These are phyloP conservation scores for Recurvomyces mirabilis DNA, from an alignment of 495 filamentous ascomycete species.

Conservation along the genomic window DNA sequence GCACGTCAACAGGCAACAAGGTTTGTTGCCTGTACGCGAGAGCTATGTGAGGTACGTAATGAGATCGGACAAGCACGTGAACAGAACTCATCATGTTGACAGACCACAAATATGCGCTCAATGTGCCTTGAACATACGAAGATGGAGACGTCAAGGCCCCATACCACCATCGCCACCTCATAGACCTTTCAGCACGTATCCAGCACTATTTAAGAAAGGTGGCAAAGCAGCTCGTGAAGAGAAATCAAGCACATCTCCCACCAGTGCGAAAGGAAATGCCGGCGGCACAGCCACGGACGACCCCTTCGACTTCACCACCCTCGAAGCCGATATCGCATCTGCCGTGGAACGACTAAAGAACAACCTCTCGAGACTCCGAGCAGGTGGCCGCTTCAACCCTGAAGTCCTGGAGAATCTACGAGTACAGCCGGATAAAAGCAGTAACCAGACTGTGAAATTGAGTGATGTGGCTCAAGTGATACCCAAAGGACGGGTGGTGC, in stretches of 20 bases:
- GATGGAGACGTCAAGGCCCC: too few species aligned
- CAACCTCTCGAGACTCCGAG: conserved; percentile 53
- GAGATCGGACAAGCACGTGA: neutral
- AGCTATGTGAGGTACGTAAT: conserved; percentile 5
- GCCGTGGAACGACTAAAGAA: conserved; percentile 47
- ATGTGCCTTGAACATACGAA: too few species aligned
- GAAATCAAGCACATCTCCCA: conserved; percentile 13
- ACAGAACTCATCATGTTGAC: neutral
- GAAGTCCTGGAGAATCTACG: conserved; percentile 53
- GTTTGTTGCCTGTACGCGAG: too few species aligned
- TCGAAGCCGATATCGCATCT: conserved; percentile 48
- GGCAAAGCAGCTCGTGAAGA: conserved; percentile 27
- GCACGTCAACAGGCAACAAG: too few species aligned
- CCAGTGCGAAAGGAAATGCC: neutral
- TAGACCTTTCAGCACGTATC: conserved; percentile 22
- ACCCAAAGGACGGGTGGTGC: conserved; percentile 56
- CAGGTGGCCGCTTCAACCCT: conserved; percentile 58
- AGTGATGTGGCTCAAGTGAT: conserved; percentile 68
- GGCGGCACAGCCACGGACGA: conserved; percentile 33
- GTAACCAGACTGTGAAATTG: conserved; percentile 43
- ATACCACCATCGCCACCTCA: too few species aligned
- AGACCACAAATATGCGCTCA: neutral
- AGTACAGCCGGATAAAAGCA: conserved; percentile 37
- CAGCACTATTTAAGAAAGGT: conserved; percentile 27
- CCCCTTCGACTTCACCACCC: conserved; percentile 55